Base-by-base conservation (phyloP, 352 stramenopile species). In the Globisporangium spiculum region DNA sequence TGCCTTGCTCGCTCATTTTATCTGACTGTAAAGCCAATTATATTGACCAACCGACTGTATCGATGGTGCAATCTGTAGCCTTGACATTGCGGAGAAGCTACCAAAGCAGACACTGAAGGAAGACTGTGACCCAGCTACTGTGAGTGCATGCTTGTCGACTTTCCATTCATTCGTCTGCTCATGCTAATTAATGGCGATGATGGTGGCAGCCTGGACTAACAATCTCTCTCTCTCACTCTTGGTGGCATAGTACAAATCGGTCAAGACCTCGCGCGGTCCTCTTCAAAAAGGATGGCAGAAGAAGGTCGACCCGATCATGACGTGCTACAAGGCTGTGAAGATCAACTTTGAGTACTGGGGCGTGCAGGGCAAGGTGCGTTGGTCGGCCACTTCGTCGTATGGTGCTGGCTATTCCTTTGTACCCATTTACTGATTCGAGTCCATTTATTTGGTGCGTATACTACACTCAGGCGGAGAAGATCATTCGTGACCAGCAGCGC, bases 321-420 rank as follows among this genome's bases (percentile, higher is more conserved):
- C 88, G 55, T 95, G 88, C 74, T 91, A 93, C 80, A 95, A 95
- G 76, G 81, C 84, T 55, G 88, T 93, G 66, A 85, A 86, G 68
- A 83, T 95, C 72, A 93, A 94, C 75, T 95, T 95, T 68, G 86
- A 95, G 70, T 95, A 95, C 75, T 95, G 86, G 88, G 83, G 84
- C 64, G 86, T 95, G 34, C 84, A 93, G 75, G 74, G 81, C 74
- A 91, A 92, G 67, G 81, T 89, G 66, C 32, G 32, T 38, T 3
- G 32, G 8, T 38, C 7, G 32, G 8, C 8, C 32, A 38, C 32
- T 38, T 12, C 32, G 8, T 38, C 30, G 30, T 32, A 32, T 32
- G 4, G 4, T 32, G 4, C 30, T 32, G 30, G 30, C 30, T 32
- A 32, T 32, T 32, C 30, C 30, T 32, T 32, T 32, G 30, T 32